These are phyloP conservation scores for Prunus mume DNA, from an alignment of 306 rosid species.

Conservation along the genomic window DNA sequence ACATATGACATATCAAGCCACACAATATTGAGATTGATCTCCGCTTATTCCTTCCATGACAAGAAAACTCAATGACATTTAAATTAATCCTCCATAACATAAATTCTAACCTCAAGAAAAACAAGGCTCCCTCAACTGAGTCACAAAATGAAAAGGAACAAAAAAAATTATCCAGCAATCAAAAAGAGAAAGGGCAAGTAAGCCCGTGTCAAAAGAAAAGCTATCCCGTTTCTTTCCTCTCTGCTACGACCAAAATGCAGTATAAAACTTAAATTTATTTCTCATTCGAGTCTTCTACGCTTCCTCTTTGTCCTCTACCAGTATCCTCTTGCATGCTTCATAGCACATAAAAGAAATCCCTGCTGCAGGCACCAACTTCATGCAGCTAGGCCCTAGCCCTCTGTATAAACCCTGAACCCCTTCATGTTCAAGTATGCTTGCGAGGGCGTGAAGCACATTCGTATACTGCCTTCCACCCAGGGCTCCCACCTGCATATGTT, in stretches of 20 bases:
- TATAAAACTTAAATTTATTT: background rate
- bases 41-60: background rate
- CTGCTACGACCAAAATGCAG: constrained; percentile 5
- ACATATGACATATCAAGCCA: background rate
- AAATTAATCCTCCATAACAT: constrained; percentile 9
- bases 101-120: constrained; percentile 27
- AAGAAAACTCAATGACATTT: background rate
- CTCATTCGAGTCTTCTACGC: constrained; percentile 27
- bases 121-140: constrained; percentile 32
- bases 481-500: constrained; percentile 97
- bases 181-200: constrained; percentile 11
- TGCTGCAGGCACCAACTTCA: constrained; percentile 91
- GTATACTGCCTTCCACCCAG: constrained; percentile 80
- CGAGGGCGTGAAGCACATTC: constrained; percentile 76
- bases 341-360: constrained; percentile 99
- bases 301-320: constrained; percentile 58
- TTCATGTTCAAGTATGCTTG: constrained; percentile 76
- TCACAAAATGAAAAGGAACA: background rate
- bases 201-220: constrained; percentile 5
- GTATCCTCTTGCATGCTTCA: constrained; percentile 89
- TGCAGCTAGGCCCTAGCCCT: constrained; percentile 95
- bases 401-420: constrained; percentile 75
- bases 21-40: background rate
- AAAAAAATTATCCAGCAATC: constrained; percentile 23
- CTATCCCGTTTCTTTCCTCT: constrained; percentile 7